A percentile compares a stretch with the other conserved stretches of the same genome.
Conservation (phyloP, 2,329 filamentous ascomycete species). For the Drechslerella stenobrocha region DNA sequence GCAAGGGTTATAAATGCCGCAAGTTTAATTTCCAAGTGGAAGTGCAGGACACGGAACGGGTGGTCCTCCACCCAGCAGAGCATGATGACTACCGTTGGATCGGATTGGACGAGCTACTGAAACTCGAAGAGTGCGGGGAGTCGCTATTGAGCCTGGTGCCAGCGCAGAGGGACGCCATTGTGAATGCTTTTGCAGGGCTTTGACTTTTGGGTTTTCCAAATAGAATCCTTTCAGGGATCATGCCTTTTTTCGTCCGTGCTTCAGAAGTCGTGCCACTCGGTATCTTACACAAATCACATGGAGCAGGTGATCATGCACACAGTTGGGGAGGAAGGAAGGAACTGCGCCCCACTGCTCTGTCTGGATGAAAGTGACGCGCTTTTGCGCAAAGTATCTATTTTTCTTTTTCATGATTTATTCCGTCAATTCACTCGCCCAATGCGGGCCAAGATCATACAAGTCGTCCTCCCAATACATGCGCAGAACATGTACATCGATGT, state of each 20-base stretch:
- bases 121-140: conserved; percentile 5
- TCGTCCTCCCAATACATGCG: not conserved
- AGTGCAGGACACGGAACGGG: conserved; percentile 40
- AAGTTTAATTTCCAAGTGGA: conserved; percentile 52
- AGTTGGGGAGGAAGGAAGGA: too few relatives aligned
- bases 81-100: conserved; percentile 50
- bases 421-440: too few relatives aligned
- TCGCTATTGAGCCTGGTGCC: not conserved
- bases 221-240: too few relatives aligned
- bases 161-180: conserved; percentile 23
- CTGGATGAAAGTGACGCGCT: too few relatives aligned
- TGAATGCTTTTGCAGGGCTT: conserved; percentile 12
- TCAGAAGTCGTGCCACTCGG: too few relatives aligned
- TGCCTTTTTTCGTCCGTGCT: too few relatives aligned
- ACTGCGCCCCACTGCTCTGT: too few relatives aligned
- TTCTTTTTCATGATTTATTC: too few relatives aligned
- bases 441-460: too few relatives aligned
- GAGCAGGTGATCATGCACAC: too few relatives aligned
- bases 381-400: too few relatives aligned
- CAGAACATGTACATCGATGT: conserved; percentile 9
- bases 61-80: conserved; percentile 47
- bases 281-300: not conserved
- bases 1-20: conserved; percentile 41
- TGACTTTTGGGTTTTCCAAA: conserved; percentile 2
- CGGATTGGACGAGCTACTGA: conserved; percentile 25